phyloP scores from a whole-genome alignment of 768 basidiomycete genomes.

The Neoboletus subvelutipes region DNA sequence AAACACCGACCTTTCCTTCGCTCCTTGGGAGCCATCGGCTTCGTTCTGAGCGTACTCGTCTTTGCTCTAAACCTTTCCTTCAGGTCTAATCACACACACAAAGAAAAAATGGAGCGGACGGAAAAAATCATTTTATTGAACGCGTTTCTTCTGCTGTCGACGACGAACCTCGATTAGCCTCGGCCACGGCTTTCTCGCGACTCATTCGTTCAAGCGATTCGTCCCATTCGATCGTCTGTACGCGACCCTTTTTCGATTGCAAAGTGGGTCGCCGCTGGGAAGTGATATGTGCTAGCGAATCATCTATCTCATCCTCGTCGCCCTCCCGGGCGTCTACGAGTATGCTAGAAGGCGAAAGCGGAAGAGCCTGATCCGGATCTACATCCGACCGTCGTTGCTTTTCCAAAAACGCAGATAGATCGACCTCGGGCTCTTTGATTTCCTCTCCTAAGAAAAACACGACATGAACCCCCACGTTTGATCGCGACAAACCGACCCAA shows the following conservation, averaged over 20 bases:
- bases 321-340: constrained; percentile 29
- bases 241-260: constrained; percentile 58
- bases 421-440: constrained; percentile 68
- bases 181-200: constrained; percentile 69
- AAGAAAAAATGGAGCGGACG: neutral
- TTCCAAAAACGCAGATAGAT: constrained; percentile 65
- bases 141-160: neutral
- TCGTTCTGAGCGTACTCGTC: constrained; percentile 44
- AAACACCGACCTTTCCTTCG: constrained; percentile 39
- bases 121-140: neutral
- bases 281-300: constrained; percentile 52
- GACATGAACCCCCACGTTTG: neutral
- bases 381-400: constrained; percentile 50
- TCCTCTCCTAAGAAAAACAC: constrained; percentile 52
- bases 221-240: constrained; percentile 69
- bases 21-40: constrained; percentile 35
- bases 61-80: constrained; percentile 59
- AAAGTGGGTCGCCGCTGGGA: constrained; percentile 23
- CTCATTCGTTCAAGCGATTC: constrained; percentile 60
- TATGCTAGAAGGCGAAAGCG: constrained; percentile 5
- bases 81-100: constrained; percentile 42
- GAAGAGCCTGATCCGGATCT: constrained; percentile 28
- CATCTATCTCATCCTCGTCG: constrained; percentile 59
- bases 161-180: constrained; percentile 67
- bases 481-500: neutral